These are phyloP conservation scores for Volvox reticuliferus DNA, from an alignment of 139 green algal genomes.

Conservation along the genomic window DNA sequence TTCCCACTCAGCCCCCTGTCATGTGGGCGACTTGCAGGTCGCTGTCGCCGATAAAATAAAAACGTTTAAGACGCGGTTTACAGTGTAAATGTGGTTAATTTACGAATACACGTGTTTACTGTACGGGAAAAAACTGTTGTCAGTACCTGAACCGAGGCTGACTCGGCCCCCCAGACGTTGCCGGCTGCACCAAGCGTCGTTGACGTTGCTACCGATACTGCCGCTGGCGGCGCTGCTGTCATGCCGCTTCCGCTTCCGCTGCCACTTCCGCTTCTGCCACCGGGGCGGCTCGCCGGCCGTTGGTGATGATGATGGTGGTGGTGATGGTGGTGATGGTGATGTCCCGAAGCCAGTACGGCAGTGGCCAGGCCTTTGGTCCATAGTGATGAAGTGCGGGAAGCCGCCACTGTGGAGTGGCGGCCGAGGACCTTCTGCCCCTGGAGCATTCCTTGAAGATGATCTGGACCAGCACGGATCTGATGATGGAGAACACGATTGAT, in stretches of 20 bases:
- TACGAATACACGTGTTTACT: too few species aligned
- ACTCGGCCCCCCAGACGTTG: neutral
- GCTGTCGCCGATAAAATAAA: too few species aligned
- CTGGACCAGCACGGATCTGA: constrained; percentile 13
- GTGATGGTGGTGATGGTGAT: too few species aligned
- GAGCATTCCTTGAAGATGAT: neutral
- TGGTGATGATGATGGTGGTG: neutral
- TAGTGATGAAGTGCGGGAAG: neutral
- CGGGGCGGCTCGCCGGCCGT: neutral
- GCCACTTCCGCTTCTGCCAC: neutral
- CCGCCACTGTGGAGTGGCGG: neutral
- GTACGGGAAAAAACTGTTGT: neutral
- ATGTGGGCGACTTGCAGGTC: too few species aligned
- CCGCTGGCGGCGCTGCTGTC: neutral
- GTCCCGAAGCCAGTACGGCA: neutral
- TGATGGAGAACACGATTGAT: constrained; percentile 1
- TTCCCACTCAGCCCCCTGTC: too few species aligned
- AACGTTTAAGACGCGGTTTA: too few species aligned
- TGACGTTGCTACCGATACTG: too few species aligned
- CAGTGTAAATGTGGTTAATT: too few species aligned
- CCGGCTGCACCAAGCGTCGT: too few species aligned
- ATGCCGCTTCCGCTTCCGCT: neutral
- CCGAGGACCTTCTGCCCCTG: neutral
- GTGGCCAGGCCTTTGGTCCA: neutral
- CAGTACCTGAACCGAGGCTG: neutral